Percentiles rank a stretch among this genome's conserved stretches.
phyloP scores from a whole-genome alignment of 2,329 filamentous ascomycete genomes.

The Cytospora piceae region DNA sequence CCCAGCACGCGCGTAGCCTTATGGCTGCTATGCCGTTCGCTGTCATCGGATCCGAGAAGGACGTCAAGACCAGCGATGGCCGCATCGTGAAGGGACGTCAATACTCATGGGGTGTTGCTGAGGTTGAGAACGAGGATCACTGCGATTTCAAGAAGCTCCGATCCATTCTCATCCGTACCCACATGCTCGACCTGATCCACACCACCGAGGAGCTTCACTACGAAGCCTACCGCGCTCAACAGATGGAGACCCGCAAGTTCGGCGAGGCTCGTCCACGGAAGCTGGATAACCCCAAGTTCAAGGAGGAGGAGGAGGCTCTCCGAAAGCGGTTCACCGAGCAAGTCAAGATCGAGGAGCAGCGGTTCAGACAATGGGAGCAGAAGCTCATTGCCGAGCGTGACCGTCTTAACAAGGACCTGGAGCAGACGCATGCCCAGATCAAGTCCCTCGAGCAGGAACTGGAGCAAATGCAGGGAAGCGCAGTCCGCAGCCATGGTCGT shows the following conservation, averaged over 20 bases:
- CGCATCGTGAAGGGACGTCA: conserved; percentile 98
- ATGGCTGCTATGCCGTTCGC: conserved; percentile 99
- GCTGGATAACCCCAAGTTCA: conserved; percentile 99
- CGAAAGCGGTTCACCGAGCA: conserved; percentile 99
- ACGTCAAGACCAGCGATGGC: conserved; percentile 93
- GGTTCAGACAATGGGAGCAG: conserved; percentile 99
- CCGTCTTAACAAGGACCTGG: conserved; percentile 98
- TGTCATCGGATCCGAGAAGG: conserved; percentile 98
- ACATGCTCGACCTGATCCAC: conserved; percentile 99
- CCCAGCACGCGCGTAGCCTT: conserved; percentile 89
- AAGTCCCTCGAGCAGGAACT: conserved; percentile 91
- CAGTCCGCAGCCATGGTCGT: conserved; percentile 89
- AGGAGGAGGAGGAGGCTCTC: conserved; percentile 98
- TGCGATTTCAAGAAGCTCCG: conserved; percentile 99
- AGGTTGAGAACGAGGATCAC: conserved; percentile 99
- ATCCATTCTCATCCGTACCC: conserved; percentile 96
- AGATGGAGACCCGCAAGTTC: conserved; percentile 99
- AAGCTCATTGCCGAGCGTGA: conserved; percentile 99
- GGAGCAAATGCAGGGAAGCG: conserved; percentile 87
- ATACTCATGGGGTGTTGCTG: conserved; percentile 98
- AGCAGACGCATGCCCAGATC: conserved; percentile 94
- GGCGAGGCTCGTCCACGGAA: conserved; percentile 96
- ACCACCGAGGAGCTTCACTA: conserved; percentile 99
- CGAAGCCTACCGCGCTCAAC: conserved; percentile 97
- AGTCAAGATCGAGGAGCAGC: conserved; percentile 99